Evolutionary conservation across 768 basidiomycete species (phyloP).

Genomic region (Leccinum ochraceum): DNA sequence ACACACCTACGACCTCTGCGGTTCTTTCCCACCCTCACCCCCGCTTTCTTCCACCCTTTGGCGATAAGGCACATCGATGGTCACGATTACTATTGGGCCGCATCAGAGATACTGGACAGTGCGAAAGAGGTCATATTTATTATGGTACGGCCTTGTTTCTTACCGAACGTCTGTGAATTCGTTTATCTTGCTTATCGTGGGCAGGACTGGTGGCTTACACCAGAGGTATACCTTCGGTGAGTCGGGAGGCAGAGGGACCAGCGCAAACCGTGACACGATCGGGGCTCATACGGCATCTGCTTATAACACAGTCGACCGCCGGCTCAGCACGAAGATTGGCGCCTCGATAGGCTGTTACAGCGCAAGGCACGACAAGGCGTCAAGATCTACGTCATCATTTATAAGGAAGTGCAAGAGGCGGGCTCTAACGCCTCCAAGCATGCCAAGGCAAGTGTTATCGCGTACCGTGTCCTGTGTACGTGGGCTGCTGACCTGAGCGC

Average conservation of each 20-base stretch:
- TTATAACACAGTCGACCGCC: slow-evolving; percentile 61
- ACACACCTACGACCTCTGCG: background rate
- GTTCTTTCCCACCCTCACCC: background rate
- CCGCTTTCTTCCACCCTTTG: background rate
- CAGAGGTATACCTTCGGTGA: slow-evolving; percentile 80
- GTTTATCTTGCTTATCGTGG: background rate
- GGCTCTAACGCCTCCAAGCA: slow-evolving; percentile 89
- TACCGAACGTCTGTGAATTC: background rate
- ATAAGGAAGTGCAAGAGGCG: slow-evolving; percentile 94
- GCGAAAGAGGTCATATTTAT: slow-evolving; percentile 89
- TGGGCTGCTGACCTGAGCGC: background rate
- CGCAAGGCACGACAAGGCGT: slow-evolving; percentile 93
- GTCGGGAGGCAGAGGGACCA: background rate
- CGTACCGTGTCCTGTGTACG: background rate
- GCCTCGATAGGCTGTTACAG: slow-evolving; percentile 82
- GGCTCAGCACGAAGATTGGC: slow-evolving; percentile 80
- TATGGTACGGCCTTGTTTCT: slow-evolving; percentile 49
- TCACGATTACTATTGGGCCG: slow-evolving; percentile 95
- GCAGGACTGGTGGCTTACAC: slow-evolving; percentile 93
- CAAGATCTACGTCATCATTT: slow-evolving; percentile 87
- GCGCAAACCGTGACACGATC: background rate
- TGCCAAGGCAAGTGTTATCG: slow-evolving; percentile 57
- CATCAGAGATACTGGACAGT: slow-evolving; percentile 85
- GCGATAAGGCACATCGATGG: slow-evolving; percentile 80
- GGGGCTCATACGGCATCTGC: slow-evolving; percentile 7